phyloP scores from a whole-genome alignment of 768 basidiomycete species.

The Boletus insuetus region DNA sequence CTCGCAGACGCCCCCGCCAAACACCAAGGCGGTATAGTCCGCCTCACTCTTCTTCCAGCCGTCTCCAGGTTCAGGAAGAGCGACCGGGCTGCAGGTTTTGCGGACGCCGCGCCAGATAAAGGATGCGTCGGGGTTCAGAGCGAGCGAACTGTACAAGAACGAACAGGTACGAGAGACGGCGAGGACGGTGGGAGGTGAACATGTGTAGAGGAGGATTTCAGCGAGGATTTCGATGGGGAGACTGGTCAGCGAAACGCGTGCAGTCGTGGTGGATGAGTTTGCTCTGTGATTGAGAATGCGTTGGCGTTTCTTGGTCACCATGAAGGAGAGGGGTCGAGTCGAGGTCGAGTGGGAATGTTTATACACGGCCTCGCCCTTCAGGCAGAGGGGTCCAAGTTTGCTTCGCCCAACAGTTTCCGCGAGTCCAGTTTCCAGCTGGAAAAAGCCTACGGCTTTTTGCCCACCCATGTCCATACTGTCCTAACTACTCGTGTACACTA shows the following conservation, averaged over 20 bases:
- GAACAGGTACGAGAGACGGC: slow-evolving; percentile 59
- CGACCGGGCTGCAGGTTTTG: slow-evolving; percentile 27
- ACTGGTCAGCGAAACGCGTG: slow-evolving; percentile 8
- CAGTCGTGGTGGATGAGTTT: background rate
- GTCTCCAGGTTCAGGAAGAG: slow-evolving; percentile 43
- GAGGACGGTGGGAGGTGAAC: slow-evolving; percentile 55
- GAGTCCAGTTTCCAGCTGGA: too few relatives aligned
- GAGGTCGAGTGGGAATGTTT: too few relatives aligned
- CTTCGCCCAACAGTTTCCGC: too few relatives aligned
- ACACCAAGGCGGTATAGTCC: slow-evolving; percentile 63
- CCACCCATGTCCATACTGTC: too few relatives aligned
- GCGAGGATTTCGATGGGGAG: slow-evolving; percentile 65
- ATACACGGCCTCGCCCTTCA: too few relatives aligned
- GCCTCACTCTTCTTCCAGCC: slow-evolving; percentile 46
- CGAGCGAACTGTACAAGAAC: slow-evolving; percentile 48
- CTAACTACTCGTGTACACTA: too few relatives aligned
- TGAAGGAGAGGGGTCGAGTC: background rate
- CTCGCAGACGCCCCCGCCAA: slow-evolving; percentile 55
- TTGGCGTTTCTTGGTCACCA: slow-evolving; percentile 1
- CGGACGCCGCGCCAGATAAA: slow-evolving; percentile 64
- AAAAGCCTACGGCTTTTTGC: too few relatives aligned
- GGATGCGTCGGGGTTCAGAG: slow-evolving; percentile 38
- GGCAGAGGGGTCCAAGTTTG: too few relatives aligned
- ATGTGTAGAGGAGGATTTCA: slow-evolving; percentile 53
- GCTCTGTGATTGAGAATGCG: background rate